Evolutionary conservation across 768 basidiomycete species (phyloP).

Genomic region (Amanita pseudoporphyria): DNA sequence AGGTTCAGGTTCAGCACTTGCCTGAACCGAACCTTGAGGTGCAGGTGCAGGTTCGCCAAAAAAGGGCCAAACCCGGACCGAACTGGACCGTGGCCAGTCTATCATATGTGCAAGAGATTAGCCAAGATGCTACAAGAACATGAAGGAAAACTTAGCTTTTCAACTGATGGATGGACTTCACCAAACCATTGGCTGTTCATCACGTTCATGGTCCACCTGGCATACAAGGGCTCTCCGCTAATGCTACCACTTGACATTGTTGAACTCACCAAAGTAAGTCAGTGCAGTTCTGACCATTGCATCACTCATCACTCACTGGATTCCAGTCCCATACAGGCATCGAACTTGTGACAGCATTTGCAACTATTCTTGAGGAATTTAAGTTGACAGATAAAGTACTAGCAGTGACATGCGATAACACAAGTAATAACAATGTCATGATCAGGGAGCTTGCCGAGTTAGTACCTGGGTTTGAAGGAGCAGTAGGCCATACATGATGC

Average conservation of each 20-base stretch:
- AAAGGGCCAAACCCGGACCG: too few relatives aligned
- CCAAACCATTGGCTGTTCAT: conserved; percentile 6
- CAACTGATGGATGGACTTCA: conserved; percentile 4
- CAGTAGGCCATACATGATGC: conserved; percentile 5
- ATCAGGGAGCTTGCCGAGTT: conserved; percentile 15
- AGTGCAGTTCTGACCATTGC: not conserved
- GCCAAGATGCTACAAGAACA: conserved; percentile 8
- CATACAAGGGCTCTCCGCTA: conserved; percentile 17
- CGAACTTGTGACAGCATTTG: conserved; percentile 8
- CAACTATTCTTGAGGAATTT: conserved; percentile 3
- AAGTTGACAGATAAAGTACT: conserved; percentile 20
- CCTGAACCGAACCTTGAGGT: too few relatives aligned
- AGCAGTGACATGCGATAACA: too few relatives aligned
- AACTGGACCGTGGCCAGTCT: too few relatives aligned
- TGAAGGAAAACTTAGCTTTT: not conserved
- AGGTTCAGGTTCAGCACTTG: too few relatives aligned
- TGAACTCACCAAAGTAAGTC: conserved; percentile 19
- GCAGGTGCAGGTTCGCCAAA: too few relatives aligned
- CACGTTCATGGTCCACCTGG: conserved; percentile 21
- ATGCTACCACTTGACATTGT: conserved; percentile 25
- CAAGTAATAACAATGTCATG: conserved; percentile 31
- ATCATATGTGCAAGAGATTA: too few relatives aligned
- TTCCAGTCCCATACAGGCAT: conserved; percentile 5
- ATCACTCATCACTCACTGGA: not conserved
- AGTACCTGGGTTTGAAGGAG: not conserved